Evolutionary conservation across 495 filamentous ascomycete species (phyloP).

Genomic region (Neurospora sp.): DNA sequence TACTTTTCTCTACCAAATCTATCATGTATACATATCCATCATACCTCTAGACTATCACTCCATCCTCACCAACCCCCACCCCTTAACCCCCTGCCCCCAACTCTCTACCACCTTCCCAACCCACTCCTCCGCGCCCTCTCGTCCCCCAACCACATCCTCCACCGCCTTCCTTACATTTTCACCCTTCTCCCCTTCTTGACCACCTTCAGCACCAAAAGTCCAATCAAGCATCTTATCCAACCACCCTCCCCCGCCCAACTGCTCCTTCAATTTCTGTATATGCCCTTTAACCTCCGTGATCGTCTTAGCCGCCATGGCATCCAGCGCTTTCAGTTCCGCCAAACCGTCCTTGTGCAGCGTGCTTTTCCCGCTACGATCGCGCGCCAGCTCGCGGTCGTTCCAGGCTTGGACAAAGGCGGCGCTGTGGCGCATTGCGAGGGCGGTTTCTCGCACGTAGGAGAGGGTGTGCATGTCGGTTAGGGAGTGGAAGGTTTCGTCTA

Average conservation of each 20-base stretch:
- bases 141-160: conserved; percentile 16
- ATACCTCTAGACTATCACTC: conserved; percentile 11
- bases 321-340: conserved; percentile 28
- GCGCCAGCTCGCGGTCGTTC: conserved; percentile 27
- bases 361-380: conserved; percentile 28
- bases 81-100: conserved; percentile 33
- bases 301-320: conserved; percentile 15
- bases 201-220: conserved; percentile 5
- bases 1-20: neutral
- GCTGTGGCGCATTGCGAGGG: conserved; percentile 24
- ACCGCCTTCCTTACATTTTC: conserved; percentile 9
- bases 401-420: conserved; percentile 21
- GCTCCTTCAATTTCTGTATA: conserved; percentile 22
- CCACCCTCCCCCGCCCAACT: conserved; percentile 29
- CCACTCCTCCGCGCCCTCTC: conserved; percentile 29
- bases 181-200: neutral
- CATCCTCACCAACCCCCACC: conserved; percentile 27
- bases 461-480: conserved; percentile 18
- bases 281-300: conserved; percentile 22
- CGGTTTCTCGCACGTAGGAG: conserved; percentile 27
- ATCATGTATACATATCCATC: neutral
- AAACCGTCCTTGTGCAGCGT: conserved; percentile 25
- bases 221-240: conserved; percentile 24
- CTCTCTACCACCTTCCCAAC: conserved; percentile 31
- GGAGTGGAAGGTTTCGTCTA: conserved; percentile 1